Conservation (phyloP, 1,284 basidiomycete genomes). For the Leccinum fuscescens region DNA sequence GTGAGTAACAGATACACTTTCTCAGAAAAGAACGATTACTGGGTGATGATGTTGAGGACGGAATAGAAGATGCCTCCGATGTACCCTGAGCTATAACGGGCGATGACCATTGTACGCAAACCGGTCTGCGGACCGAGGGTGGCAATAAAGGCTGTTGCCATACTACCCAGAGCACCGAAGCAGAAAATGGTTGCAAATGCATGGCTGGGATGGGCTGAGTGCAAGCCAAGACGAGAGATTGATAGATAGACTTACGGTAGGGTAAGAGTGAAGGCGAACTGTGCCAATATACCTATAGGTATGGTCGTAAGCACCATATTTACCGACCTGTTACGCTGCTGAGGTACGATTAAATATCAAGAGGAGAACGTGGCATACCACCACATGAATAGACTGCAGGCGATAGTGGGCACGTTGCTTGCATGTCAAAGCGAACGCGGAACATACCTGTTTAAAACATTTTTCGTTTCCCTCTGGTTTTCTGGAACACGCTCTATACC, state of each 20-base stretch:
- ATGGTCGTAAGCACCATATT: constrained; percentile 53
- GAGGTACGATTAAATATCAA: not conserved
- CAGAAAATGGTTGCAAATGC: constrained; percentile 43
- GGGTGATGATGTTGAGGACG: constrained; percentile 57
- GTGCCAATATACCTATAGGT: constrained; percentile 56
- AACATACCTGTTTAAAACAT: constrained; percentile 49
- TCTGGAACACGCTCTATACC: constrained; percentile 54
- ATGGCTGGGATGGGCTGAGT: constrained; percentile 33
- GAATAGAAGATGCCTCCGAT: constrained; percentile 55
- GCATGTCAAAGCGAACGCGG: not conserved
- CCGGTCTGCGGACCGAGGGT: constrained; percentile 63
- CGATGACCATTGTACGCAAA: constrained; percentile 59
- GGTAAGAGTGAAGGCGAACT: constrained; percentile 51
- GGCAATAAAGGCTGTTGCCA: constrained; percentile 50
- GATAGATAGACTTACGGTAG: constrained; percentile 38
- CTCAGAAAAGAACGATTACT: constrained; percentile 33
- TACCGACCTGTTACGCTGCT: constrained; percentile 38
- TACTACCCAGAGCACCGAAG: constrained; percentile 42
- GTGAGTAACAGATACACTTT: not conserved
- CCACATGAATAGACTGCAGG: constrained; percentile 46
- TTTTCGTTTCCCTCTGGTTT: constrained; percentile 43
- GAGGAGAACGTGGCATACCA: constrained; percentile 35
- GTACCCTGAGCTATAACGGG: constrained; percentile 57
- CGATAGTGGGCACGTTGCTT: constrained; percentile 17
- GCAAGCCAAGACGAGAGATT: not conserved